Base-by-base conservation (phyloP, 2,329 filamentous ascomycete species). In the Penicillium palitans region DNA sequence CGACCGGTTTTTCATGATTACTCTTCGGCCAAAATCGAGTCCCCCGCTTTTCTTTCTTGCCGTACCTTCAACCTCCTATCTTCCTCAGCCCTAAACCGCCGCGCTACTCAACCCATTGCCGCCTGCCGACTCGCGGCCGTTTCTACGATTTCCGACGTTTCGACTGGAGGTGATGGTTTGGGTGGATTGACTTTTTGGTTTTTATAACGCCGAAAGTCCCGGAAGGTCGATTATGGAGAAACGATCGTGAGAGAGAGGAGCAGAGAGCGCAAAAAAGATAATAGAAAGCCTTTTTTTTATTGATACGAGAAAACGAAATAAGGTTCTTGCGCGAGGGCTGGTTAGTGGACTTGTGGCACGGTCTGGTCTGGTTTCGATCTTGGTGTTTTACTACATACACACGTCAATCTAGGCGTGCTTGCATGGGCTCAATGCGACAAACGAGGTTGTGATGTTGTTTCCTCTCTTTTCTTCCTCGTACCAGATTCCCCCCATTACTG, bases 341-440 rank as follows among this genome's bases (percentile, higher is more conserved):
- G 58, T 62, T 62, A 60, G 61, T 61, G 64, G 60, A 61, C 60
- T 64, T 65, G 57, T 59, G 61, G 63, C 55, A 63, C 50, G 59
- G 64, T 66, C 65, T 66, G 64, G 61, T 66, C 62, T 67, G 66
- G 66, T 64, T 59, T 67, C 24, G 65, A 61, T 66, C 55, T 53
- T 61, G 66, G 64, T 67, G 65, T 67, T 68, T 66, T 66, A 66
- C 52, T 66, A 67, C 61, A 66, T 66, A 61, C 64, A 62, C 64
- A 61, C 63, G 61, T 64, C 58, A 44, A 57, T 62, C 35, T 65
- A 49, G 65, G 53, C 63, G 62, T 66, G 65, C 56, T 65, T 65
- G 65, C 65, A 70, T 68, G 68, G 68, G 67, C 67, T 70, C 65
- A 68, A 70, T 70, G 67, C 67, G 68, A 68, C 66, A 68, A 66